Evolutionary conservation across 768 basidiomycete genomes (phyloP), one percentile per base, ranked within the genome.

Genomic region (Lyophyllum decastes): DNA sequence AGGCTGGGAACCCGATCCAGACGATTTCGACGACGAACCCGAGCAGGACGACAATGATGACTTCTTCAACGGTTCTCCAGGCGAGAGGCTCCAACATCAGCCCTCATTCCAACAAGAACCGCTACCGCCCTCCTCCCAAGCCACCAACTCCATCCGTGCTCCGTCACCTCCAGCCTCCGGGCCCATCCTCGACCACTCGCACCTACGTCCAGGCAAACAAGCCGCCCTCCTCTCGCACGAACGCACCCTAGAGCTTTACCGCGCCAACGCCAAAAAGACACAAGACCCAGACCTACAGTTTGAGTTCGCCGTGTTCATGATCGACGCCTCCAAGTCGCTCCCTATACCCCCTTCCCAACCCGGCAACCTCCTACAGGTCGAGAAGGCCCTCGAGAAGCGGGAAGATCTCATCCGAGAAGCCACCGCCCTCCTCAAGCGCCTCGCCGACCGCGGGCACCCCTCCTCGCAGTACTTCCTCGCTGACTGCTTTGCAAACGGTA

Each of bases 251-350:
- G 95, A 98, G 72, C 87, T 97, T 60, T 99, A 99, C 78, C 91
- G 97, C 47, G 87, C 89, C 44, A 99, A 99, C 73, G 97, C 96
- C 30, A 97, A 96, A 78, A 98, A 98, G 77, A 97, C 95, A 0
- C 94, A 97, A 76, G 94, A 98, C 72, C 95, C 96, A 0, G 94
- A 98, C 67, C 78, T 98, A 55, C 95, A 96, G 70, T 98, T 95
- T 78, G 97, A 99, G 71, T 98, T 99, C 64, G 94, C 96, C 40
- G 93, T 95, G 9, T 98, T 98, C 81, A 95, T 98, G 91, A 90
- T 99, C 69, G 97, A 98, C 68, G 94, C 95, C 49, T 92, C 94
- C 49, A 97, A 96, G 73, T 86, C 89, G 2, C 84, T 94, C 70
- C 89, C 89, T 41, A 87, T 92, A 55, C 92, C 92, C 4, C 76